phyloP scores from a whole-genome alignment of 2,329 filamentous ascomycete genomes.

The Aspergillus quadricinctus region DNA sequence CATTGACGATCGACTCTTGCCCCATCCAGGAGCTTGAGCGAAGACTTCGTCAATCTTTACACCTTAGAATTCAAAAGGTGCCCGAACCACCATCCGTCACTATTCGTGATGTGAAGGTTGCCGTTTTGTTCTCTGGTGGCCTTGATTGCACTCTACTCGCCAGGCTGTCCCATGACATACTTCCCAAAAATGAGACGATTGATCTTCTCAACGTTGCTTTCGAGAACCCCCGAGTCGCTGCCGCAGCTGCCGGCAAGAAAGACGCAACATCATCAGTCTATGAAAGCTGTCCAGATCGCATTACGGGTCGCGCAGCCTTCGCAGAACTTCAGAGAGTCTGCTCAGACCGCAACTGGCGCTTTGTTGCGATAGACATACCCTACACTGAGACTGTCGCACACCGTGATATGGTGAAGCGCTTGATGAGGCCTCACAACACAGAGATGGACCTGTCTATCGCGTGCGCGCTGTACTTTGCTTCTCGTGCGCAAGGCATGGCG shows the following conservation, averaged over 20 bases:
- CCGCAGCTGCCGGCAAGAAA: constrained; percentile 44
- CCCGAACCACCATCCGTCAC: constrained; percentile 50
- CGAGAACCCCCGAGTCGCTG: constrained; percentile 77
- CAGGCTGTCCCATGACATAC: constrained; percentile 69
- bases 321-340: constrained; percentile 69
- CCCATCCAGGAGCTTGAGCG: constrained; percentile 53
- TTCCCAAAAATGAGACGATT: constrained; percentile 65
- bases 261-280: constrained; percentile 46
- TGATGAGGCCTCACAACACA: constrained; percentile 92
- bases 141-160: constrained; percentile 89
- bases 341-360: constrained; percentile 70
- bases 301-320: constrained; percentile 77
- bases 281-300: constrained; percentile 83
- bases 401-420: constrained; percentile 62
- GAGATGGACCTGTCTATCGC: constrained; percentile 99
- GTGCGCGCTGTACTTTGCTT: constrained; percentile 89
- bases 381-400: constrained; percentile 70
- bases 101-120: constrained; percentile 47
- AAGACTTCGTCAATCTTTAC: constrained; percentile 59
- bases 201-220: constrained; percentile 96
- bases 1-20: constrained; percentile 39
- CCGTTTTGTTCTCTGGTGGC: constrained; percentile 88
- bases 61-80: constrained; percentile 61
- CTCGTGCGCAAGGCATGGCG: constrained; percentile 62
- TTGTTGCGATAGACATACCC: constrained; percentile 74